Percentiles rank a stretch among this genome's conserved stretches.
Evolutionary conservation across 495 filamentous ascomycete species (phyloP).

Genomic region (Penicillium waksmanii): DNA sequence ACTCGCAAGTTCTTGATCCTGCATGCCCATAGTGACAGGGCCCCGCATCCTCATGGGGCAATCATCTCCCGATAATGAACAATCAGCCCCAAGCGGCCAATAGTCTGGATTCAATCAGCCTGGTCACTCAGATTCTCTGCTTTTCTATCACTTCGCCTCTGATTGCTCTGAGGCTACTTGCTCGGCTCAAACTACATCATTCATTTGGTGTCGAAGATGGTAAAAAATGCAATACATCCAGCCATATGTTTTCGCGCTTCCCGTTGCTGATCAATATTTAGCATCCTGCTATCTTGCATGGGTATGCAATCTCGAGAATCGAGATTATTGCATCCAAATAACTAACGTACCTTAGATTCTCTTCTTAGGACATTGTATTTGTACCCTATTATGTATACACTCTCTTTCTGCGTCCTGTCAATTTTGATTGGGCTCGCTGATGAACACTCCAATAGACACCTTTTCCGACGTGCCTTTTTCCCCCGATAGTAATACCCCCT

Average conservation of each 20-base stretch:
- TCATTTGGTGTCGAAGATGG: constrained; percentile 7
- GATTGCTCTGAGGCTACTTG: neutral
- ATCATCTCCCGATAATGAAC: constrained; percentile 2
- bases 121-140: constrained; percentile 8
- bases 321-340: neutral
- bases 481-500: neutral
- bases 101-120: constrained; percentile 6
- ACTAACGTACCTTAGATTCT: neutral
- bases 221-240: neutral
- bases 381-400: neutral
- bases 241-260: too few species aligned
- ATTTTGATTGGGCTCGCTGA: neutral
- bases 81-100: neutral
- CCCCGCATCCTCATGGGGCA: neutral
- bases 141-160: constrained; percentile 2
- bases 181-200: constrained; percentile 5
- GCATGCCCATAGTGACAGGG: neutral
- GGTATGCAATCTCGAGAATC: neutral
- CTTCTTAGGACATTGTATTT: constrained; percentile 6
- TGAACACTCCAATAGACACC: neutral
- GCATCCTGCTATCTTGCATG: constrained; percentile 4
- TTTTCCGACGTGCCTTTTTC: neutral
- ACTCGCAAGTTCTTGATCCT: neutral
- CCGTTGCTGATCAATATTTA: neutral
- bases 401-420: neutral